Evolutionary conservation across 2,329 filamentous ascomycete genomes (phyloP).

Genomic region (Fusarium phyllophilum): DNA sequence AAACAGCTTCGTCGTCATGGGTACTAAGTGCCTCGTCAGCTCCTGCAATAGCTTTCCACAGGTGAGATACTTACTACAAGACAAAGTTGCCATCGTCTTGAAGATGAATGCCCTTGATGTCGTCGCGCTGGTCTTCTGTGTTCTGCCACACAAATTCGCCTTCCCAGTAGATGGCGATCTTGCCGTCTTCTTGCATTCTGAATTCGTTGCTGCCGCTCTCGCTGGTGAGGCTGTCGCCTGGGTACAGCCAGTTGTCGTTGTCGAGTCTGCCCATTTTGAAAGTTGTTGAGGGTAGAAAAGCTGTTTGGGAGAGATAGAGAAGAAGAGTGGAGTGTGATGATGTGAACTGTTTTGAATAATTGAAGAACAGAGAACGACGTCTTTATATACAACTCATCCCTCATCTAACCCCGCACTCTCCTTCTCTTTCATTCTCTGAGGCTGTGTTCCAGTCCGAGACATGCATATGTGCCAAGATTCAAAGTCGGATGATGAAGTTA

Average conservation of each 20-base stretch:
- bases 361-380: fast-evolving
- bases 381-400: neutral
- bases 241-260: slow-evolving; percentile 47
- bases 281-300: neutral
- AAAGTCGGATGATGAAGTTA: neutral
- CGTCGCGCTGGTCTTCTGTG: slow-evolving; percentile 39
- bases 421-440: neutral
- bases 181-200: slow-evolving; percentile 48
- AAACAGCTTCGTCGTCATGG: slow-evolving; percentile 33
- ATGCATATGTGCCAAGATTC: slow-evolving; percentile 21
- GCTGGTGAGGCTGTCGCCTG: slow-evolving; percentile 46
- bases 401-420: neutral
- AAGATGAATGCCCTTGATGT: slow-evolving; percentile 46
- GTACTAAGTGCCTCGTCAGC: slow-evolving; percentile 8
- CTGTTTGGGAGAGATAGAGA: fast-evolving
- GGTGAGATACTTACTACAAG: slow-evolving; percentile 44
- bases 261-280: slow-evolving; percentile 39
- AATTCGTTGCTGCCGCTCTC: slow-evolving; percentile 45
- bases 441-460: neutral
- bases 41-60: fast-evolving
- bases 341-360: neutral
- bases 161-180: slow-evolving; percentile 46
- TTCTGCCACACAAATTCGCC: slow-evolving; percentile 47
- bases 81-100: slow-evolving; percentile 47
- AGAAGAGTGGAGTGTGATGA: neutral